Conservation (phyloP, 2,329 filamentous ascomycete genomes). For the Pleurostoma richardsiae region DNA sequence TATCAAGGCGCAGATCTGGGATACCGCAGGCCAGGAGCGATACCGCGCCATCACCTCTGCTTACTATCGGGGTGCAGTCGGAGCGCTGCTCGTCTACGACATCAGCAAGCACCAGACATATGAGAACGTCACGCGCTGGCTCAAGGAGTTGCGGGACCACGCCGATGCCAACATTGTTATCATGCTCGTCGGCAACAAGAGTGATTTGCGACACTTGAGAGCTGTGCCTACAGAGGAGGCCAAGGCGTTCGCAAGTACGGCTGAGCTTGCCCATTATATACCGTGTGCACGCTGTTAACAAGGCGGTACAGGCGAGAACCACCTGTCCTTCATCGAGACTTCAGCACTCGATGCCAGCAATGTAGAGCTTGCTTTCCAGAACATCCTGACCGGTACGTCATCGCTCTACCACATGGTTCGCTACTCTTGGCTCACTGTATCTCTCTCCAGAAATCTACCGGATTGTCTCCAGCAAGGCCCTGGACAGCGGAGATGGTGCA, state of each 20-base stretch:
- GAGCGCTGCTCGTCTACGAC: slow-evolving; percentile 96
- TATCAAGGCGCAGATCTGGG: slow-evolving; percentile 99
- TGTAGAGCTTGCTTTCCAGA: slow-evolving; percentile 98
- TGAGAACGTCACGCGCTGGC: slow-evolving; percentile 97
- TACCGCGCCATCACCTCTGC: slow-evolving; percentile 99
- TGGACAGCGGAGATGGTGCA: slow-evolving; percentile 80
- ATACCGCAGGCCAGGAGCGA: slow-evolving; percentile 97
- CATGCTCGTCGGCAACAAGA: slow-evolving; percentile 99
- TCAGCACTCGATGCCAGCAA: slow-evolving; percentile 98
- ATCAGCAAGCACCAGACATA: slow-evolving; percentile 99
- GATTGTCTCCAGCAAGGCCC: slow-evolving; percentile 95
- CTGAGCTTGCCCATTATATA: not conserved
- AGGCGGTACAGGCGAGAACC: slow-evolving; percentile 74
- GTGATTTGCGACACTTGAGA: slow-evolving; percentile 96
- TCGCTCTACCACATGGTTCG: not conserved
- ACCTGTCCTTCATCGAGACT: slow-evolving; percentile 98
- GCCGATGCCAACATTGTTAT: slow-evolving; percentile 99
- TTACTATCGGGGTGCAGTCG: slow-evolving; percentile 97
- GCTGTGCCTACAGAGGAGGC: slow-evolving; percentile 97
- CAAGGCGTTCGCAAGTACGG: slow-evolving; percentile 90
- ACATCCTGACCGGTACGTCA: slow-evolving; percentile 87
- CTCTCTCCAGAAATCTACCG: slow-evolving; percentile 83
- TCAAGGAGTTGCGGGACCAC: slow-evolving; percentile 97
- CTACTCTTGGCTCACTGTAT: slow-evolving; percentile 1
- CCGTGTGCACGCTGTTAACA: not conserved